Conservation (phyloP, 352 stramenopile genomes). For the Pythium periplocum region DNA sequence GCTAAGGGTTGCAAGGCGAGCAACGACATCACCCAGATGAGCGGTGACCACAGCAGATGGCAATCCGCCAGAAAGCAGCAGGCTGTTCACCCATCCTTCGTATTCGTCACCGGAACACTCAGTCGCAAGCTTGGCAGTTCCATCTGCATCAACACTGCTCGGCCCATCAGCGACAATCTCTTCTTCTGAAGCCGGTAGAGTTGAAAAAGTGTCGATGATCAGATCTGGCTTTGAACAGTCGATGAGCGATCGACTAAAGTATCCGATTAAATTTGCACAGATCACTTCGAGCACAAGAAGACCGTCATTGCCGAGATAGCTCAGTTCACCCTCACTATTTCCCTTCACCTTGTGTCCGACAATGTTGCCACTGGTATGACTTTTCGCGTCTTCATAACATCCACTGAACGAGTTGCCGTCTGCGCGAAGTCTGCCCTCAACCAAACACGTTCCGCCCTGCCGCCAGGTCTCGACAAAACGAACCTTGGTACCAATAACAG, state of each 20-base stretch:
- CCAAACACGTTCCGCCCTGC: slow-evolving; percentile 82
- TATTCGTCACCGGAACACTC: slow-evolving; percentile 79
- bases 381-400: slow-evolving; percentile 85
- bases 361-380: slow-evolving; percentile 81
- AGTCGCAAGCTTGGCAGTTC: slow-evolving; percentile 33
- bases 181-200: slow-evolving; percentile 20
- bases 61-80: slow-evolving; percentile 68
- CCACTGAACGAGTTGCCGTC: slow-evolving; percentile 71
- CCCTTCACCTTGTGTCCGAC: slow-evolving; percentile 58
- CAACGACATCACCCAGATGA: slow-evolving; percentile 60
- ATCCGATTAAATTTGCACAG: slow-evolving; percentile 67
- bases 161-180: slow-evolving; percentile 29
- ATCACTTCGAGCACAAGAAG: slow-evolving; percentile 77
- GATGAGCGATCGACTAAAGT: slow-evolving; percentile 64
- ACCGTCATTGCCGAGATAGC: not conserved
- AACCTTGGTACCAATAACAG: slow-evolving; percentile 73
- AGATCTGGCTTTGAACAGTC: slow-evolving; percentile 54
- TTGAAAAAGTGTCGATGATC: slow-evolving; percentile 35
- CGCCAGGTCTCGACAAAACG: slow-evolving; percentile 85
- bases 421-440: slow-evolving; percentile 68
- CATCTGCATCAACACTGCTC: slow-evolving; percentile 18
- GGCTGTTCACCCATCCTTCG: slow-evolving; percentile 74
- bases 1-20: slow-evolving; percentile 15
- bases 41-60: slow-evolving; percentile 45
- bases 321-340: not conserved